Base-by-base conservation (phyloP, 257 asterid genomes). In the Solanum tarijense region DNA sequence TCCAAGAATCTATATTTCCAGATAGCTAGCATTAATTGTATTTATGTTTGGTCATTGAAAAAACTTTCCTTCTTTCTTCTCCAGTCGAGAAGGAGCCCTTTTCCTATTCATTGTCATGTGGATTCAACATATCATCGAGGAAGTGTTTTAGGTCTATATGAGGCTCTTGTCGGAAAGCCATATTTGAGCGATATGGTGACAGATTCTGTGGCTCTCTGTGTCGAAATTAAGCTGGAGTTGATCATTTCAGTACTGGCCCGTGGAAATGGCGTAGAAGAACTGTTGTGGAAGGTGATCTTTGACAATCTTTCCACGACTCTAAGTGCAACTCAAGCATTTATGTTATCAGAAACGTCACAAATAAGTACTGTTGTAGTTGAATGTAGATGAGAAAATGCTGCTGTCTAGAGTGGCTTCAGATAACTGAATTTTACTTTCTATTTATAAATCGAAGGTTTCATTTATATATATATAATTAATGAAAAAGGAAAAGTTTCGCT, bases 131-230 rank as follows among this genome's bases (percentile, higher is more conserved):
- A 81, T 46, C 20, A 13, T 29, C 68, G 11, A 29, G 85, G 68
- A 81, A 43, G 85, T 81, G 23, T 81, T 81, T 46, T 81, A 81
- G 85, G 85, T 81, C 41, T 81, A 46, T 81, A 81, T 46, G 85
- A 81, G 39, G 85, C 68, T 46, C 68, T 81, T 46, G 85, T 29
- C 27, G 39, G 85, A 46, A 46, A 81, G 39, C 85, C 85, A 18
- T 81, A 81, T 81, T 48, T 81, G 41, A 46, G 68, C 65, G 68
- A 81, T 46, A 81, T 81, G 85, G 85, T 81, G 85, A 81, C 68
- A 46, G 27, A 81, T 81, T 81, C 68, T 46, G 85, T 46, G 85
- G 41, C 85, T 81, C 29, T 81, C 68, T 81, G 68, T 27, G 2
- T 81, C 11, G 10, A 81, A 81, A 81, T 81, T 81, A 81, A 81